A percentile compares a stretch with the other conserved stretches of the same genome.
Evolutionary conservation across 2,329 filamentous ascomycete genomes (phyloP).

Genomic region (Clonostachys chloroleuca): DNA sequence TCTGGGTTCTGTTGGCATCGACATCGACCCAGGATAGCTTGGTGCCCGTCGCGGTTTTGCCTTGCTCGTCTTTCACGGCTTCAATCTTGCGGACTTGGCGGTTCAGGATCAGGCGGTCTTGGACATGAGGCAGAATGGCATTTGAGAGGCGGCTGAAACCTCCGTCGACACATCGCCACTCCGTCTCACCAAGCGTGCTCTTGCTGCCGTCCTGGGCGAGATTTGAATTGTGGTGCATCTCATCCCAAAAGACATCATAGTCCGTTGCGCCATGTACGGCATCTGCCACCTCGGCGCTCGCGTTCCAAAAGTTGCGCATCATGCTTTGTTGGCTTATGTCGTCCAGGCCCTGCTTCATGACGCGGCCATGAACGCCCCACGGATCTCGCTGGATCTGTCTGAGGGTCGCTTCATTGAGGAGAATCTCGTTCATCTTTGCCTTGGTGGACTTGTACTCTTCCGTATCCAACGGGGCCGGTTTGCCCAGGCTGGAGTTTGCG

Average conservation of each 20-base stretch:
- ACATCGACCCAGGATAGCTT: not conserved
- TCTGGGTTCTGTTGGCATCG: not conserved
- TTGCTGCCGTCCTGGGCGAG: constrained; percentile 18
- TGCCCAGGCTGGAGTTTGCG: constrained; percentile 32
- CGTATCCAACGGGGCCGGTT: not conserved
- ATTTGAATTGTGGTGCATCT: constrained; percentile 24
- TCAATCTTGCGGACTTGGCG: constrained; percentile 10
- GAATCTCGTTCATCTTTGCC: constrained; percentile 7
- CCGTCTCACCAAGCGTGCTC: constrained; percentile 13
- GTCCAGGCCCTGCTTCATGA: constrained; percentile 12
- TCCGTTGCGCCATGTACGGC: constrained; percentile 13
- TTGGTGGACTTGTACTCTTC: constrained; percentile 10
- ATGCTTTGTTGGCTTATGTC: constrained; percentile 13
- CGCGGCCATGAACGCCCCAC: constrained; percentile 13
- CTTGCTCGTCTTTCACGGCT: not conserved
- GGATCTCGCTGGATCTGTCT: constrained; percentile 4
- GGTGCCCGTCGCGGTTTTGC: not conserved
- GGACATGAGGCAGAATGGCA: constrained; percentile 19
- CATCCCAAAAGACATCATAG: constrained; percentile 25
- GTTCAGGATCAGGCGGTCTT: constrained; percentile 12
- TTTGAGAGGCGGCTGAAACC: constrained; percentile 19
- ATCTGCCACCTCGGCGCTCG: constrained; percentile 23
- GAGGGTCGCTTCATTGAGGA: constrained; percentile 4
- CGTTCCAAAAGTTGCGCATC: constrained; percentile 19
- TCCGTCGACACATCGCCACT: constrained; percentile 12